These are phyloP conservation scores for Ascochyta viciae-villosae DNA, from an alignment of 2,329 filamentous ascomycete species.

Conservation along the genomic window DNA sequence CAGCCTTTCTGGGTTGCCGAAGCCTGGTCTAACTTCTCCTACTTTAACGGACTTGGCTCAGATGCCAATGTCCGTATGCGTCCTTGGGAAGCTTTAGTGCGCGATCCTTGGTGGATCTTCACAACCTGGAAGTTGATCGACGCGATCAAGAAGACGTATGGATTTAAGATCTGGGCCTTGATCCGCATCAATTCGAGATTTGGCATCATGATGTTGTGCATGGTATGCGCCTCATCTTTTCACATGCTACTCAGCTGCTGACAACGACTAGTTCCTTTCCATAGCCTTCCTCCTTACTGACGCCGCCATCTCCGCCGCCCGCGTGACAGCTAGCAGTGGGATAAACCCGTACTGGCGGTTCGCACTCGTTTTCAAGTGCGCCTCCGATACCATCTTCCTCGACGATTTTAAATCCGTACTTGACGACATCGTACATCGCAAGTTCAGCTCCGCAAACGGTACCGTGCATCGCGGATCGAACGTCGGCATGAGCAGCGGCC, in stretches of 20 bases:
- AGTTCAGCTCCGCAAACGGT: constrained; percentile 30
- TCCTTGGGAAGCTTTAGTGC: constrained; percentile 42
- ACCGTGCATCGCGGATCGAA: constrained; percentile 23
- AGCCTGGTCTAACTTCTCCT: constrained; percentile 46
- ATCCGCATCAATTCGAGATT: constrained; percentile 41
- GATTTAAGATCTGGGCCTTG: constrained; percentile 35
- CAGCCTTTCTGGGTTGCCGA: constrained; percentile 47
- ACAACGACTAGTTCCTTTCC: constrained; percentile 20
- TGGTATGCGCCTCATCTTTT: constrained; percentile 22
- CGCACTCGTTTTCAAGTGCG: constrained; percentile 47
- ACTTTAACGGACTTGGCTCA: constrained; percentile 45
- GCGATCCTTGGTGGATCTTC: constrained; percentile 49
- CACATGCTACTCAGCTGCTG: neutral
- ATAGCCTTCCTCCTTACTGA: constrained; percentile 44
- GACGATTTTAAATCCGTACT: constrained; percentile 48
- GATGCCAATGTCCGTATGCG: constrained; percentile 38
- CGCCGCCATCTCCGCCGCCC: constrained; percentile 39
- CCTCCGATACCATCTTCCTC: constrained; percentile 46
- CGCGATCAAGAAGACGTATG: constrained; percentile 44
- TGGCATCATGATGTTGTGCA: constrained; percentile 45
- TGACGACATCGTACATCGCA: constrained; percentile 40
- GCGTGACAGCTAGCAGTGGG: constrained; percentile 32
- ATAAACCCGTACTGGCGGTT: constrained; percentile 49
- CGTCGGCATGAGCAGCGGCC: constrained; percentile 11
- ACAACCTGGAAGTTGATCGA: constrained; percentile 43